These are phyloP conservation scores for Nothophytophthora sp. DNA, from an alignment of 352 stramenopile genomes.

Conservation along the genomic window DNA sequence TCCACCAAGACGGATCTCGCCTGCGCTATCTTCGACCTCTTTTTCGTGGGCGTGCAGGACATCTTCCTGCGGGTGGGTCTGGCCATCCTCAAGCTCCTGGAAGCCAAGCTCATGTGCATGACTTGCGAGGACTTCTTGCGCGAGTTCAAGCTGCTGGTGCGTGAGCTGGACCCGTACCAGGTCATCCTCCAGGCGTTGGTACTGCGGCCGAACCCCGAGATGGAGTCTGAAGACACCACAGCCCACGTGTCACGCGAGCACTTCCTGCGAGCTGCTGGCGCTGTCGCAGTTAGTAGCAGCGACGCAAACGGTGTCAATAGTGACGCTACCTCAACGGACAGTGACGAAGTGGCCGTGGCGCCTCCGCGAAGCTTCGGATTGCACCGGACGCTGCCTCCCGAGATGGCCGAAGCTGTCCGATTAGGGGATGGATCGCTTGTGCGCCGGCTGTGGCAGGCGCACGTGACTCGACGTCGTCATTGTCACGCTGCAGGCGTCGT, in stretches of 20 bases:
- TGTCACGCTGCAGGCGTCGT: conserved; percentile 25
- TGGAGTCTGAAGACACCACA: conserved; percentile 55
- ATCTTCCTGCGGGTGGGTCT: conserved; percentile 82
- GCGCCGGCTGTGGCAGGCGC: conserved; percentile 42
- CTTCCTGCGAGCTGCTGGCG: conserved; percentile 35
- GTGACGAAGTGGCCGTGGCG: conserved; percentile 24
- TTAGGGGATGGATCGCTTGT: conserved; percentile 38
- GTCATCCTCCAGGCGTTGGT: conserved; percentile 60
- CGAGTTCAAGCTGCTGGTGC: conserved; percentile 81
- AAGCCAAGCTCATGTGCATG: conserved; percentile 86
- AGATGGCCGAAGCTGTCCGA: conserved; percentile 43
- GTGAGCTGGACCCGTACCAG: conserved; percentile 78
- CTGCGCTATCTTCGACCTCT: conserved; percentile 84
- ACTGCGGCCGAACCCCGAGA: conserved; percentile 52
- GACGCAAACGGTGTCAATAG: conserved; percentile 22
- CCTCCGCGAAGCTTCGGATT: conserved; percentile 48
- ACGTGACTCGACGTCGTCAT: conserved; percentile 34
- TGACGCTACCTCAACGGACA: conserved; percentile 24
- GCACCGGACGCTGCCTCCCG: conserved; percentile 67
- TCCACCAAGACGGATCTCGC: conserved; percentile 83
- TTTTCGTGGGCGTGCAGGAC: conserved; percentile 79
- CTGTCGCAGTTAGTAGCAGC: conserved; percentile 17
- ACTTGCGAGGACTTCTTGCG: conserved; percentile 81
- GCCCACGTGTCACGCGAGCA: conserved; percentile 51
- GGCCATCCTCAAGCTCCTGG: conserved; percentile 76